Evolutionary conservation across 495 filamentous ascomycete species (phyloP).

Genomic region (Aspergillus bridgeri): DNA sequence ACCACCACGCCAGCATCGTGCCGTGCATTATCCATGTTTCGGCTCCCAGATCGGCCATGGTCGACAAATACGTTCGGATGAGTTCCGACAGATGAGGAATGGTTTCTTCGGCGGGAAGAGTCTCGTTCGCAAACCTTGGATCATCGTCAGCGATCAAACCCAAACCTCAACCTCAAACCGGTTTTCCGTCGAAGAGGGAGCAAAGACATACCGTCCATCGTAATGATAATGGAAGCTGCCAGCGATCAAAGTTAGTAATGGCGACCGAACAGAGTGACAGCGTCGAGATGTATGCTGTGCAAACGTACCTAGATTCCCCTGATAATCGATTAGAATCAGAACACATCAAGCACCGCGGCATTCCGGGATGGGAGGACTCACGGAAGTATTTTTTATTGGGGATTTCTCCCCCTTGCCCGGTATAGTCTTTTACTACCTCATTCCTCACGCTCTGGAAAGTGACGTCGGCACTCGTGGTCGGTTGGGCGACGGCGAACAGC

Average conservation of each 20-base stretch:
- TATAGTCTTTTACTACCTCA: slow-evolving; percentile 44
- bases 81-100: slow-evolving; percentile 45
- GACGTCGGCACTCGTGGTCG: slow-evolving; percentile 19
- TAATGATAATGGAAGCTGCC: slow-evolving; percentile 59
- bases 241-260: slow-evolving; percentile 10
- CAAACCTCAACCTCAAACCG: slow-evolving; percentile 14
- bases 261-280: neutral
- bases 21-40: slow-evolving; percentile 67
- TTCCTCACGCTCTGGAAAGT: slow-evolving; percentile 44
- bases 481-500: slow-evolving; percentile 7
- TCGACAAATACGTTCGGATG: slow-evolving; percentile 52
- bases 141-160: neutral
- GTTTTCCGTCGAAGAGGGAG: neutral
- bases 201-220: slow-evolving; percentile 51
- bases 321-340: slow-evolving; percentile 10
- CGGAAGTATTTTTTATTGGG: slow-evolving; percentile 56
- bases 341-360: slow-evolving; percentile 6
- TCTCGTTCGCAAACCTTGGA: slow-evolving; percentile 45
- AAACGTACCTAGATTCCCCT: slow-evolving; percentile 56
- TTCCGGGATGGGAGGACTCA: slow-evolving; percentile 31
- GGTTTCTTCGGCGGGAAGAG: slow-evolving; percentile 47
- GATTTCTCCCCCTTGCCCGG: slow-evolving; percentile 43
- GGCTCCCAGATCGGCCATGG: slow-evolving; percentile 52
- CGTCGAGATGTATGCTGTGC: neutral
- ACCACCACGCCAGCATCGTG: slow-evolving; percentile 59